Conservation (phyloP, 768 basidiomycete species). For the Boletus bicolor region DNA sequence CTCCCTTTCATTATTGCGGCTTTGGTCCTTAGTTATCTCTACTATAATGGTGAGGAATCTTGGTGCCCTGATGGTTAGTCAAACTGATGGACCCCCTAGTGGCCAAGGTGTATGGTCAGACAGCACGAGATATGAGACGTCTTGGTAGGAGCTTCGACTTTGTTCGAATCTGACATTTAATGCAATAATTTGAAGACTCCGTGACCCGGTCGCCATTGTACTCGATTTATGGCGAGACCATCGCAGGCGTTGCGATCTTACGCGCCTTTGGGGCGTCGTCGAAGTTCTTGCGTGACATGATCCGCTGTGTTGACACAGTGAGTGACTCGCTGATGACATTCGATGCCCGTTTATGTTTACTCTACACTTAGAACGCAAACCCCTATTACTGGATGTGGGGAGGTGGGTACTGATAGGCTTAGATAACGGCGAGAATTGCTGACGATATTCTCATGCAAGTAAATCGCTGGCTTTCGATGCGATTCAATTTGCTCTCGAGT, state of each 20-base stretch:
- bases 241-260: conserved; percentile 52
- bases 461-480: conserved; percentile 86
- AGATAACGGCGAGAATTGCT: not conserved
- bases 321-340: conserved; percentile 21
- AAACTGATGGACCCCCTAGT: conserved; percentile 24
- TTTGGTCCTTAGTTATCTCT: conserved; percentile 53
- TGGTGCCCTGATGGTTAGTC: not conserved
- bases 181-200: conserved; percentile 33
- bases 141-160: conserved; percentile 45
- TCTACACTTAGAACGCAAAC: conserved; percentile 46
- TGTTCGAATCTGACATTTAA: not conserved
- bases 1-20: conserved; percentile 65
- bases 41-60: conserved; percentile 60
- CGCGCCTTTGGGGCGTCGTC: conserved; percentile 88
- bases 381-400: conserved; percentile 94
- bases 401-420: conserved; percentile 39
- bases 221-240: conserved; percentile 47
- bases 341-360: conserved; percentile 1
- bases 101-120: conserved; percentile 68
- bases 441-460: conserved; percentile 40
- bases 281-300: conserved; percentile 82
- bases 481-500: conserved; percentile 80
- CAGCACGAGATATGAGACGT: conserved; percentile 81
- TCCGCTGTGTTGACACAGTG: conserved; percentile 77
- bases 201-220: conserved; percentile 48